phyloP scores from a whole-genome alignment of 352 stramenopile genomes.

The Pythium scleroteichum region DNA sequence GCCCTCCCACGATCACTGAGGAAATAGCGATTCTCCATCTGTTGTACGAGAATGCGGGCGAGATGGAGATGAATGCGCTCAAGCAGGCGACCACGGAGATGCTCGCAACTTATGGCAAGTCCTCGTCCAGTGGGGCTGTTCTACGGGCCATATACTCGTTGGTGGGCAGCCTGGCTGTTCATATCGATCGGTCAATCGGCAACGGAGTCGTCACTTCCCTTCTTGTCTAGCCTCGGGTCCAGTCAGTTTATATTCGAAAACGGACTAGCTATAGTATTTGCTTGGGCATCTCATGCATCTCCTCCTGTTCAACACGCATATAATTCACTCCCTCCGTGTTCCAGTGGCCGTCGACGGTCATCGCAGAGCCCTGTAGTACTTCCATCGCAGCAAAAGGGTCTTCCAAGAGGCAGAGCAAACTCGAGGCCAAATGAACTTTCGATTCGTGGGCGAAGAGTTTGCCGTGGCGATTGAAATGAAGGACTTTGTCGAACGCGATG shows the following conservation, averaged over 20 bases:
- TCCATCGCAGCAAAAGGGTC: constrained; percentile 57
- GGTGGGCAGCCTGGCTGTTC: constrained; percentile 66
- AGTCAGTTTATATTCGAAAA: too few relatives aligned
- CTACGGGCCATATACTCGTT: constrained; percentile 69
- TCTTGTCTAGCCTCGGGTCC: constrained; percentile 42
- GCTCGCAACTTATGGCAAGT: constrained; percentile 45
- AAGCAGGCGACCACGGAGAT: constrained; percentile 50
- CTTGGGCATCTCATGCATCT: constrained; percentile 23
- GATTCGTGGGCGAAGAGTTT: constrained; percentile 37
- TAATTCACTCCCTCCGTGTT: constrained; percentile 13
- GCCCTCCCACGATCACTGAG: constrained; percentile 40
- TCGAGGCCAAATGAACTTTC: constrained; percentile 46
- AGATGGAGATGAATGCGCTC: constrained; percentile 67
- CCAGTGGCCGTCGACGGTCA: constrained; percentile 32
- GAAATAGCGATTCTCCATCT: constrained; percentile 66
- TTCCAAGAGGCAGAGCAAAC: constrained; percentile 40
- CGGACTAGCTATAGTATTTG: constrained; percentile 9
- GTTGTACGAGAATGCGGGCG: constrained; percentile 56
- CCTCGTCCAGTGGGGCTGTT: constrained; percentile 41
- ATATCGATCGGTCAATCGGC: constrained; percentile 66
- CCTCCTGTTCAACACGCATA: constrained; percentile 13
- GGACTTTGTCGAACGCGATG: constrained; percentile 35
- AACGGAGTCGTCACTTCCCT: constrained; percentile 68
- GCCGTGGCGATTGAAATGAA: constrained; percentile 38
- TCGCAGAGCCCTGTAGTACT: constrained; percentile 48